Base-by-base conservation (phyloP, 768 basidiomycete species). In the Lentinula lateritia region DNA sequence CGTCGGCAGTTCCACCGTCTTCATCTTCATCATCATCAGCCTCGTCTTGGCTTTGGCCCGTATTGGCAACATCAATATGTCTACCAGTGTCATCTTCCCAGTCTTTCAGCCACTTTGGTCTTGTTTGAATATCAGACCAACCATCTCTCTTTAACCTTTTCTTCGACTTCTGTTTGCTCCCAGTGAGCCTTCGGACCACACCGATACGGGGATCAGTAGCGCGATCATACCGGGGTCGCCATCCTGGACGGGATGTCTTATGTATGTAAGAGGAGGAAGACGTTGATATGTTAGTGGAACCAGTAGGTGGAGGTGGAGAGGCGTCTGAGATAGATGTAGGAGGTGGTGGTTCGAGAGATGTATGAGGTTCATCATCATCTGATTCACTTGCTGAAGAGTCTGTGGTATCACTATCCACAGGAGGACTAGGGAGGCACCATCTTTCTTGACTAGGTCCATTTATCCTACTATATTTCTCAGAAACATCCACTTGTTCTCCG, bases 141-240 rank as follows among this genome's bases (percentile, higher is more conserved):
- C 61, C 61, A 4, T 73, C 75, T 63, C 34, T 80, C 72, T 72
- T n/a, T 68, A 65, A 10, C 69, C 74, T 16, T 13, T 38, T 48
- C 42, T 34, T 42, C n/a, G 70, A 62, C 72, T 87, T 92, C 64
- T 89, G 78, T 75, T 91, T 92, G 34, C 85, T 81, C 1, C 87
- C 89, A 61, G 86, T 84, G 48, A 93, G 70, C 69, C 86, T 87
- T 63, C 76, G 79, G 43, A 90, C 80, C 9, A 92, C 78, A 2
- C 87, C 83, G 12, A 92, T 76, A 16, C 90, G 78, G 5, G 89
- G 91, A 65, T 93, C 88, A 1, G 92, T 93, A 12, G 73, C 80
- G 2, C 79, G 80, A 10, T 79, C 69, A 65, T 92, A 93, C 64
- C 53, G 35, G 2, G 41, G 35, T 18, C 53, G 62, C 62, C 45